A percentile compares a stretch with the other conserved stretches of the same genome.
Evolutionary conservation across 176 grass and related monocot genomes (phyloP).

Genomic region (Saccharum spontaneum): DNA sequence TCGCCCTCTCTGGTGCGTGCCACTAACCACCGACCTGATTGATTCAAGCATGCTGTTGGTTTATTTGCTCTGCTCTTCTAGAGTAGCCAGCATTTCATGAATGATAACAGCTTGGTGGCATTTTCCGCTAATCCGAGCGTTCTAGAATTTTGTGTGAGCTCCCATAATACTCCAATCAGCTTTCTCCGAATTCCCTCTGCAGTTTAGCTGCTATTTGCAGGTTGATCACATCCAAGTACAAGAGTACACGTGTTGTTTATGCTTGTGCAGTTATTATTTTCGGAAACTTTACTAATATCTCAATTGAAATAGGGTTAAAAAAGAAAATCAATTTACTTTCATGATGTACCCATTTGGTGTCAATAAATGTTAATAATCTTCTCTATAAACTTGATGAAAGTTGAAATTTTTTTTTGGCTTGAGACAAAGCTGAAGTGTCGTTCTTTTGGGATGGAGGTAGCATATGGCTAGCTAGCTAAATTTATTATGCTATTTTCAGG

Average conservation of each 20-base stretch:
- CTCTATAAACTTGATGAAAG: too few relatives aligned
- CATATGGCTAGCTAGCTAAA: neutral
- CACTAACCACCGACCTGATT: neutral
- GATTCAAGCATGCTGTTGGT: neutral
- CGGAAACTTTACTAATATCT: too few relatives aligned
- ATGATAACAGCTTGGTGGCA: neutral
- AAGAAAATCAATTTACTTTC: neutral
- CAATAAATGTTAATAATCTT: too few relatives aligned
- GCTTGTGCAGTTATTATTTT: too few relatives aligned
- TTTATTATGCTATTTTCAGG: conserved; percentile 41
- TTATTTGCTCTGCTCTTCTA: neutral
- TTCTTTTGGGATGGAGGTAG: too few relatives aligned
- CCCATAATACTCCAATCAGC: neutral
- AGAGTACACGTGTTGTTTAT: too few relatives aligned
- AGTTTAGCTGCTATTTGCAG: neutral
- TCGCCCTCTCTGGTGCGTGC: conserved; percentile 57
- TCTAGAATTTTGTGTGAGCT: neutral
- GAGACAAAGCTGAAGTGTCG: too few relatives aligned
- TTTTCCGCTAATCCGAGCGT: neutral
- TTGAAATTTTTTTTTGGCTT: too few relatives aligned
- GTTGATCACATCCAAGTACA: neutral
- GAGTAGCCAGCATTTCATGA: neutral
- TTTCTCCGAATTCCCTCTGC: neutral
- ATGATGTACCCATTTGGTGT: too few relatives aligned
- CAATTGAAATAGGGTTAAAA: neutral